Evolutionary conservation across 2,329 filamentous ascomycete genomes (phyloP), one percentile per base, ranked within the genome.

Genomic region (Fusarium sp.): DNA sequence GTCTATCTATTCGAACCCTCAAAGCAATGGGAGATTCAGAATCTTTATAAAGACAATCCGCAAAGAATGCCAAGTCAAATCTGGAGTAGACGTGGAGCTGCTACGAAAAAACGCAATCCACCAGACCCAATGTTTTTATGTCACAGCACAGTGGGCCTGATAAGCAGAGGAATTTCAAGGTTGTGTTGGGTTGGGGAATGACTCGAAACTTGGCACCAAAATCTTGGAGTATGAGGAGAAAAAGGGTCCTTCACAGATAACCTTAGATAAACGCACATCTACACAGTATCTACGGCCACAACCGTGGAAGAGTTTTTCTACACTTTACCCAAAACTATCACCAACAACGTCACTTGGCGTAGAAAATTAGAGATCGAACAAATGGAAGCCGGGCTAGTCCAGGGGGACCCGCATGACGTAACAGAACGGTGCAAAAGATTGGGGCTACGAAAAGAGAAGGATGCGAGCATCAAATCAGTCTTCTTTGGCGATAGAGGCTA

Each of bases 321-420:
- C 6, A 7, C 26, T 24, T 37, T 28, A 10, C 26, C 14, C n/a
- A 14, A 13, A 22, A 13, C n/a, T 19, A 50, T 37, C 20, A 9
- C 3, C 2, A 7, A 35, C 5, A 58, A 47, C 52, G 45, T 64
- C 59, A 64, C 44, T 56, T 30, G 13, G 6, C 20, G 11, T n/a
- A 44, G 11, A 50, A 26, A 19, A 14, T 32, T 6, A 20, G 13
- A 24, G 37, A 45, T 45, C n/a, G 14, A 49, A 40, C 17, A 37
- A 37, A 37, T n/a, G 14, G 19, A 45, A 35, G n/a, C 30, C 37
- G 4, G 8, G 17, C 33, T 49, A 62, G 19, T 1, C 20, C 57
- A 58, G 24, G n/a, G 28, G 22, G 61, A 40, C 59, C 61, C 61
- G 61, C 61, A 59, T 64, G 59, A 64, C 61, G 61, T 64, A 64